Base-by-base conservation (phyloP, 345 rosid genomes). In the Balakata baccata region DNA sequence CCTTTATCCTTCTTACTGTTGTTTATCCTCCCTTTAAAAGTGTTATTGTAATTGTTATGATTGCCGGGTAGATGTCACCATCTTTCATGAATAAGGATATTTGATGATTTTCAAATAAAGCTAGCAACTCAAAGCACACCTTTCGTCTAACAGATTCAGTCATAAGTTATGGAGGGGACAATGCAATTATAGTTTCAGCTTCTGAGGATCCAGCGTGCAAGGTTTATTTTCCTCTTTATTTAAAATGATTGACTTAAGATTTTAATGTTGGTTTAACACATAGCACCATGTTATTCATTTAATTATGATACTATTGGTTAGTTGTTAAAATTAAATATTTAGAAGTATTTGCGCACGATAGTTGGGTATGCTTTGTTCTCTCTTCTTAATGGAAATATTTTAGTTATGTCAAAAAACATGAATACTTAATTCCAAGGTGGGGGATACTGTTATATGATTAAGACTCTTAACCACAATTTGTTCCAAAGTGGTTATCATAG, bases 121-220 rank as follows among this genome's bases (percentile, higher is more conserved):
- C 87, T 78, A 76, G 86, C 84, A 64, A 82, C 76, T 72, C 79
- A 3, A 89, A 79, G 80, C 92, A 92, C 76, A 83, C 81, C 38
- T 71, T 85, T 82, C 49, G 80, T 53, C 79, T 94, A 18, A 94
- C 89, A 34, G 97, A 94, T 75, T 63, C 88, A 62, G 88, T 79
- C n/a, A 41, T 73, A 3, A 97, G 95, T 45, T 82, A 81, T 78
- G 94, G 98, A 57, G 94, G 92, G 71, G 76, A 81, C 73, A 89
- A 85, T 86, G 89, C 95, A 22, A 66, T 85, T 74, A 81, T 90
- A n/a, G 80, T 90, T 64, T 87, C 98, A 22, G 89, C 98, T 74
- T 94, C 98, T 6, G 91, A 85, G 81, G 98, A 90, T 71, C 77
- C 87, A 69, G 89, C 93, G 3, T 94, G 98, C 81, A 94, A 94